Base-by-base conservation (phyloP, 2,329 filamentous ascomycete species). In the Fusarium abutilonis region DNA sequence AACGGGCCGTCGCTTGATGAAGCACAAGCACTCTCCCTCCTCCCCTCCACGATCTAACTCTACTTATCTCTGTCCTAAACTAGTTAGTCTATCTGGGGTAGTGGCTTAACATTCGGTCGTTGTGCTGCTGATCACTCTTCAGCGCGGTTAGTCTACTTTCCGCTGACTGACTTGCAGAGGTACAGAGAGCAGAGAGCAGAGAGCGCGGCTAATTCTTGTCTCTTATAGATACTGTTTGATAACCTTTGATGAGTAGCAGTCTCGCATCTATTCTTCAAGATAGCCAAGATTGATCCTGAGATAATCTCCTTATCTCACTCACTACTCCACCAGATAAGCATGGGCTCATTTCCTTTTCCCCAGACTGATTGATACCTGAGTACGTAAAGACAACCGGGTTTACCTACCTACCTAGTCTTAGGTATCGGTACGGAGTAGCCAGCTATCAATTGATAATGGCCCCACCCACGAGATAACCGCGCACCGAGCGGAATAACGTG, bases 401-500 rank as follows among this genome's bases (percentile, higher is more conserved):
- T 31, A 31, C 11, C 8, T 13, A 41, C 32, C 48, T 21, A 6
- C 4, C 19, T 19, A 19, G 19, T 19, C 19, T 19, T 19, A 4
- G 19, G 19, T 19, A 19, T 19, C 19, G 19, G 19, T 19, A 19
- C 19, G 19, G 19, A 19, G 3, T 3, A 19, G 19, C 31, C 26
- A 56, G 35, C 41, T 48, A 63, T 50, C 32, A 39, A 32, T 63
- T 60, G 54, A 60, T 66, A 66, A 59, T 48, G 48, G 41, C 58
- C 51, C 63, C 52, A 56, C 48, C 41, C 41, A 39, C 9, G 36
- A 64, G 63, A 66, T 66, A 66, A 66, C 61, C 61, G 61, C 61
- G 61, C 55, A 65, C 61, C 61, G 61, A 56, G 42, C 26, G 28
- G 23, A 52, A 45, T 36, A 53, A 41, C 61, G 61, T 51, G 61